These are phyloP conservation scores for Yarrowia osloensis DNA, from an alignment of 805 yeast genomes.

Conservation along the genomic window DNA sequence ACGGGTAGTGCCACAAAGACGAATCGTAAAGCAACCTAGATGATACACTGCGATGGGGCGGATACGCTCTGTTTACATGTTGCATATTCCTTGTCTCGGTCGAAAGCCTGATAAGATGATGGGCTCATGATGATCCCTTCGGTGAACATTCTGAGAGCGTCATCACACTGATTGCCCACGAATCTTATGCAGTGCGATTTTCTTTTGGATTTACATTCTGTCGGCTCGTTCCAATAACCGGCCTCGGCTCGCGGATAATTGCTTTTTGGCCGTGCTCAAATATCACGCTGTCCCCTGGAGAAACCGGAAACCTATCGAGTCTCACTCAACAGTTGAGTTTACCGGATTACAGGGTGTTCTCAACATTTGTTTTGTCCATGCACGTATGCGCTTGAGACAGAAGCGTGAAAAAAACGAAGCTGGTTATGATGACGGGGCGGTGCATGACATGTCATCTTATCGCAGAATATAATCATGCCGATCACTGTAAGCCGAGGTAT, in stretches of 20 bases:
- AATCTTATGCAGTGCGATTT: neutral
- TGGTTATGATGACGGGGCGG: neutral
- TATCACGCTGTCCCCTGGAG: neutral
- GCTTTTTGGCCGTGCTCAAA: neutral
- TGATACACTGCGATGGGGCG: neutral
- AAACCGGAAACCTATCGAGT: neutral
- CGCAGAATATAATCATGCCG: neutral
- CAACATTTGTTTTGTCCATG: neutral
- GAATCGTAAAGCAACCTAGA: neutral
- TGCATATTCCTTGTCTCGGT: neutral
- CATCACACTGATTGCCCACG: neutral
- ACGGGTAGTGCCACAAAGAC: neutral
- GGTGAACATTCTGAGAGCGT: neutral
- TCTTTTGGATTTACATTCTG: neutral
- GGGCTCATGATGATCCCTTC: neutral
- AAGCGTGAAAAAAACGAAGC: neutral
- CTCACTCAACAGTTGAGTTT: conserved; percentile 21
- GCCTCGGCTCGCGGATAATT: neutral
- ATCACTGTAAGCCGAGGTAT: conserved; percentile 6
- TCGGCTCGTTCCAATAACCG: neutral
- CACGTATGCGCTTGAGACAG: neutral
- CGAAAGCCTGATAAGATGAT: neutral
- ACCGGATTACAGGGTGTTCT: neutral
- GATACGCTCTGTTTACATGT: neutral
- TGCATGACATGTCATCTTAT: neutral